phyloP scores from a whole-genome alignment of 2,329 filamentous ascomycete genomes.

The Periconia sp. region DNA sequence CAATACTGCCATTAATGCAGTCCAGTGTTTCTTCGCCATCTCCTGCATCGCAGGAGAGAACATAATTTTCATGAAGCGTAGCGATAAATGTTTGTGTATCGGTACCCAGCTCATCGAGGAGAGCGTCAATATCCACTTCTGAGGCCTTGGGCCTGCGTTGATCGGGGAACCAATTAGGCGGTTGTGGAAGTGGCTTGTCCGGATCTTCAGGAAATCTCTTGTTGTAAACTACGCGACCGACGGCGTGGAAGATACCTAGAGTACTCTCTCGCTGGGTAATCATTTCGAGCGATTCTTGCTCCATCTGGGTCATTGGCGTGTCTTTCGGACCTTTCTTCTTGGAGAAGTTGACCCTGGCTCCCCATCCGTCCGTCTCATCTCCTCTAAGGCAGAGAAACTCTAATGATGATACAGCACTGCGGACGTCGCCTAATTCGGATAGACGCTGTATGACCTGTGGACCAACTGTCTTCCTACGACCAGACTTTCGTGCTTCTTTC shows the following conservation, averaged over 20 bases:
- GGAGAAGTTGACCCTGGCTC: constrained; percentile 72
- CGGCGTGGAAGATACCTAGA: constrained; percentile 92
- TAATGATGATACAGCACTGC: constrained; percentile 88
- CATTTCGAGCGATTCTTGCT: constrained; percentile 78
- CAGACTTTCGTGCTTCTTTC: constrained; percentile 83
- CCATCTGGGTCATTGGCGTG: constrained; percentile 72
- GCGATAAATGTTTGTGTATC: constrained; percentile 90
- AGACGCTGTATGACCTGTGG: constrained; percentile 78
- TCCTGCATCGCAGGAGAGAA: constrained; percentile 75
- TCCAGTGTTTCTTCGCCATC: constrained; percentile 70
- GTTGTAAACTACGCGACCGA: constrained; percentile 96
- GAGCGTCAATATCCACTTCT: constrained; percentile 62
- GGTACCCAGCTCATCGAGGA: constrained; percentile 94
- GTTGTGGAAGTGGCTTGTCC: constrained; percentile 44
- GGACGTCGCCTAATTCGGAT: constrained; percentile 87
- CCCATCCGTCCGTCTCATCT: constrained; percentile 82
- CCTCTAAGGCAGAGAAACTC: constrained; percentile 90
- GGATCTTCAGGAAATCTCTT: constrained; percentile 68
- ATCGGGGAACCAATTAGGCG: constrained; percentile 55
- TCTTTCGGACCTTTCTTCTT: constrained; percentile 62
- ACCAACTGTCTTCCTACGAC: constrained; percentile 75
- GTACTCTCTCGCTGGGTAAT: constrained; percentile 88
- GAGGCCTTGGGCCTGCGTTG: constrained; percentile 51
- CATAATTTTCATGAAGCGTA: constrained; percentile 92
- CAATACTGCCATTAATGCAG: constrained; percentile 82